Base-by-base conservation (phyloP, 805 yeast species). In the Ascoidea asiatica region DNA sequence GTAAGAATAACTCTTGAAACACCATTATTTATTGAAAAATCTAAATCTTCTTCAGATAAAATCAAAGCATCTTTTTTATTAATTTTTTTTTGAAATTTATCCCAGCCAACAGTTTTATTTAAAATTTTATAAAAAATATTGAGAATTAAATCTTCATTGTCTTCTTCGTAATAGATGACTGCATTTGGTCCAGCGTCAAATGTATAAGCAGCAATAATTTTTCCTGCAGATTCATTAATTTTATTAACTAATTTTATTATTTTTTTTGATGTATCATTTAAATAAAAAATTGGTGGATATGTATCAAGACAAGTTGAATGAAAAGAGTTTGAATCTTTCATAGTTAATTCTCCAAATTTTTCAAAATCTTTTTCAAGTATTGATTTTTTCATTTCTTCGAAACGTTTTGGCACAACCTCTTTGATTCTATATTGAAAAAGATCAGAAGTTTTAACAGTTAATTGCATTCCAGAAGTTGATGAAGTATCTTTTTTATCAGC, bases 111-210 rank as follows among this genome's bases (percentile, higher is more conserved):
- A 42, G 81, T 75, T 42, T 70, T 56, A 42, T 63, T 62, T 56
- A 87, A 79, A 50, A 75, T 70, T 46, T 70, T 66, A 61, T 79
- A 67, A 47, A 92, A 65, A 51, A 85, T 69, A 3, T 88, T 80
- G 53, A 90, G 72, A 5, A 92, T 79, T 49, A 67, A 70, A n/a
- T 64, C 54, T 63, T 88, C 95, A 63, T 90, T 75, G 56, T 78
- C 69, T 52, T 73, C 73, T 58, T 81, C 78, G 60, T 92, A 92
- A 66, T 92, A 92, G 49, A 92, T 74, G 40, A 92, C 99, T 19
- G 97, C 95, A 64, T 92, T 92, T 63, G 99, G 98, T 59, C 99
- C 99, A 29, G 99, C 99, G 63, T 92, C 99, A 58, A 83, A 92
- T 1, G 99, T 92, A 64, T 92, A 92, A 37, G 97, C 97, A 11